A percentile compares a stretch with the other conserved stretches of the same genome.
These are phyloP conservation scores for Sporothrix variecibatus DNA, from an alignment of 2,329 filamentous ascomycete genomes.

Conservation along the genomic window DNA sequence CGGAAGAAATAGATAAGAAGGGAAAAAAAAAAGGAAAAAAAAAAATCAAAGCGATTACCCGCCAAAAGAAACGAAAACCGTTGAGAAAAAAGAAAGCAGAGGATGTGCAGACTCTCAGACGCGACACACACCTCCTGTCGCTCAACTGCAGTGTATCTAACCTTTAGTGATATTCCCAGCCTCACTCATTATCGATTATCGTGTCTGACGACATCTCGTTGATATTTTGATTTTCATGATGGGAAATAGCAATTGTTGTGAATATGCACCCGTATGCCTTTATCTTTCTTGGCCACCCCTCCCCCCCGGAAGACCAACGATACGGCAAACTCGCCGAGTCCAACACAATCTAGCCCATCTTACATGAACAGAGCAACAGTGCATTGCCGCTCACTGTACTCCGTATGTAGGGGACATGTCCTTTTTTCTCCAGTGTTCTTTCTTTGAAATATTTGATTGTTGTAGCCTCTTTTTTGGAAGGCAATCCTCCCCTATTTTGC, in stretches of 20 bases:
- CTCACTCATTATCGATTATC: background rate
- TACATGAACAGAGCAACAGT: background rate
- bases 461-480: background rate
- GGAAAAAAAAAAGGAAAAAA: background rate
- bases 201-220: background rate
- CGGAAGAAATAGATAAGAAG: background rate
- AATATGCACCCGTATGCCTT: background rate
- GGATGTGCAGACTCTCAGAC: background rate
- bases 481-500: background rate
- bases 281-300: background rate
- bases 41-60: too few species aligned
- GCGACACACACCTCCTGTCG: background rate
- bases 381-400: too few species aligned
- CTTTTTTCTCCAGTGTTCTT: background rate
- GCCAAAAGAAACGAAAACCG: background rate
- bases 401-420: background rate
- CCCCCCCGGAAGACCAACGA: background rate
- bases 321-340: background rate
- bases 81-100: slow-evolving; percentile 5
- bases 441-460: background rate
- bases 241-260: background rate
- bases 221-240: background rate
- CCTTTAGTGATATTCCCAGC: background rate
- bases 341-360: background rate
- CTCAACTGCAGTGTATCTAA: too few species aligned